Conservation (phyloP, 495 filamentous ascomycete species). For the Podospora pseudocomata region DNA sequence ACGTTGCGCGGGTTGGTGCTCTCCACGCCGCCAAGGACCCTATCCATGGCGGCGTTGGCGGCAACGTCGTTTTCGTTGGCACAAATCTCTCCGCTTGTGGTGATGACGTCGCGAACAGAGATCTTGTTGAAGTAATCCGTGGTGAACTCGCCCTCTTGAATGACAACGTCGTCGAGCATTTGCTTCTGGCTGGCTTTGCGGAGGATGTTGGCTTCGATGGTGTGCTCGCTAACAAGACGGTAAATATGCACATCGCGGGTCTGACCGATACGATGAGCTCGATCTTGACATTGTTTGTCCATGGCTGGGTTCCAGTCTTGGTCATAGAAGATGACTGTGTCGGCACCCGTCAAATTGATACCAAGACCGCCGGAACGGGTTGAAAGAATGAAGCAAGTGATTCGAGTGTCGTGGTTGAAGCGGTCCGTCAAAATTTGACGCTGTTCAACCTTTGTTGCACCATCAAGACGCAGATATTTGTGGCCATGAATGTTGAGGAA, state of each 20-base stretch:
- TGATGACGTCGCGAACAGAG: conserved; percentile 65
- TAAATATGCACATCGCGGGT: conserved; percentile 98
- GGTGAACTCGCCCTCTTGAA: conserved; percentile 97
- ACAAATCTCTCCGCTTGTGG: conserved; percentile 52
- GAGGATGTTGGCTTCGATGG: conserved; percentile 97
- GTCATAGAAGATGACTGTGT: conserved; percentile 99
- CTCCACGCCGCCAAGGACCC: conserved; percentile 65
- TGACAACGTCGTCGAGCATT: conserved; percentile 96
- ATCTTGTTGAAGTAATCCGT: conserved; percentile 94
- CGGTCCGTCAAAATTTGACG: conserved; percentile 93
- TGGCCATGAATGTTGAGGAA: conserved; percentile 98
- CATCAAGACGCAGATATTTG: conserved; percentile 87
- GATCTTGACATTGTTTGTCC: conserved; percentile 99
- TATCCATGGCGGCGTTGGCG: conserved; percentile 79
- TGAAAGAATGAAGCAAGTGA: conserved; percentile 91
- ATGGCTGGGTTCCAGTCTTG: conserved; percentile 99
- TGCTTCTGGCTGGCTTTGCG: conserved; percentile 96
- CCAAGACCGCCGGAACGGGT: conserved; percentile 92
- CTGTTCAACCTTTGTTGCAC: conserved; percentile 89
- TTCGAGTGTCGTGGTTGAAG: conserved; percentile 92
- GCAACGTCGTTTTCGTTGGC: conserved; percentile 59
- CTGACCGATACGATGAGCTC: conserved; percentile 96
- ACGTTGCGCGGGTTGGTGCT: conserved; percentile 44
- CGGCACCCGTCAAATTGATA: conserved; percentile 94
- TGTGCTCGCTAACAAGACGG: conserved; percentile 93